A percentile compares a stretch with the other conserved stretches of the same genome.
Evolutionary conservation across 352 stramenopile genomes (phyloP).

Genomic region (Phytophthora podocarpi): DNA sequence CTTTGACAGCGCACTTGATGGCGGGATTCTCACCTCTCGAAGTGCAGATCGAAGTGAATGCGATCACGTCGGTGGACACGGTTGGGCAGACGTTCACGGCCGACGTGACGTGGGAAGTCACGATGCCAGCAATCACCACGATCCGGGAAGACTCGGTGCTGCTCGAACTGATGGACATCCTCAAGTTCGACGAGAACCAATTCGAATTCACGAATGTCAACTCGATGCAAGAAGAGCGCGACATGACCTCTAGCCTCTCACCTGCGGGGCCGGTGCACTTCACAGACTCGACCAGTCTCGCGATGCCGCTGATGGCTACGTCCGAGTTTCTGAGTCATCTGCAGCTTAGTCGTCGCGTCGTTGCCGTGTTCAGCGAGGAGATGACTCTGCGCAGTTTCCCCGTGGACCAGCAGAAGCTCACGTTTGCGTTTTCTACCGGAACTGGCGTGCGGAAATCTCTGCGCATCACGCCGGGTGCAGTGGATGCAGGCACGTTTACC

Average conservation of each 20-base stretch:
- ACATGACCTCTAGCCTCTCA: constrained; percentile 36
- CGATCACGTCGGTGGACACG: constrained; percentile 47
- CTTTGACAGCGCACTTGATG: constrained; percentile 35
- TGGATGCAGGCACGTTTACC: constrained; percentile 50
- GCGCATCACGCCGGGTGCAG: constrained; percentile 31
- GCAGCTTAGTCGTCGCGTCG: constrained; percentile 44
- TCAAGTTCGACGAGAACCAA: constrained; percentile 45
- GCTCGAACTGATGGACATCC: constrained; percentile 42
- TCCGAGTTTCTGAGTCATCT: constrained; percentile 40
- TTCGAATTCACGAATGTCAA: constrained; percentile 55
- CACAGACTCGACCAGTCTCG: constrained; percentile 30
- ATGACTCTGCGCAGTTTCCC: constrained; percentile 65
- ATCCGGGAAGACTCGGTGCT: constrained; percentile 51
- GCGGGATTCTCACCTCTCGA: constrained; percentile 43
- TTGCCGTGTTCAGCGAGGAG: constrained; percentile 58
- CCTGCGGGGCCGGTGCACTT: constrained; percentile 35
- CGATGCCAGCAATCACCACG: constrained; percentile 42
- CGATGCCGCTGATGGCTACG: constrained; percentile 13
- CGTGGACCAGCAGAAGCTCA: constrained; percentile 67
- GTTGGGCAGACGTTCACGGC: constrained; percentile 50
- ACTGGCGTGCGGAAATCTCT: constrained; percentile 41
- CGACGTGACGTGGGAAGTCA: constrained; percentile 56
- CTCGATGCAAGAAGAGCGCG: constrained; percentile 40
- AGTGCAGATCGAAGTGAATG: constrained; percentile 44
- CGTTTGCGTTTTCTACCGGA: constrained; percentile 48